Evolutionary conservation across 169 alveolate species (phyloP).

Genomic region (Eimeria zaria): DNA sequence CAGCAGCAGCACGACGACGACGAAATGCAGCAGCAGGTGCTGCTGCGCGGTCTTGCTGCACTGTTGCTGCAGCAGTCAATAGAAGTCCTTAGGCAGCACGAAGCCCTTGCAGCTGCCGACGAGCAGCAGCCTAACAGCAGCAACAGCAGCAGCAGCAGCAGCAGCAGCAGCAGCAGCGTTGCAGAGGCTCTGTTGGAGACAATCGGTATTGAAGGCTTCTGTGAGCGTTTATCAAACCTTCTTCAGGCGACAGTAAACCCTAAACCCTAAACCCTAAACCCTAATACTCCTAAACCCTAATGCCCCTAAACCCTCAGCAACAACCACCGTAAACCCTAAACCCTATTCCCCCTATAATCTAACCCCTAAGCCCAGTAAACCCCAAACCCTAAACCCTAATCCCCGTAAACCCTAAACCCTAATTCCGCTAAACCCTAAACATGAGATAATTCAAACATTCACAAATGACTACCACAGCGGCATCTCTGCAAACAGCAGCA

Average conservation of each 20-base stretch:
- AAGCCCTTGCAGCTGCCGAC: slow-evolving; percentile 11
- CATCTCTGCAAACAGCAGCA: neutral
- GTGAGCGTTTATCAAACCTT: neutral
- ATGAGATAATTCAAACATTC: neutral
- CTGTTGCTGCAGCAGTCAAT: slow-evolving; percentile 43
- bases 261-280: slow-evolving; percentile 32
- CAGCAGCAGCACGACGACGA: no score
- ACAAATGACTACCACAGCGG: neutral
- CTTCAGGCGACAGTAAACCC: slow-evolving; percentile 30
- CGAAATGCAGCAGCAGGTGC: slow-evolving; percentile 6
- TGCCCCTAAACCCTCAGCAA: neutral
- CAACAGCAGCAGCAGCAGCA: slow-evolving; percentile 16
- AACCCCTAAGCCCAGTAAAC: neutral
- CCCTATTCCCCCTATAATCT: neutral
- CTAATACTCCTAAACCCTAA: neutral
- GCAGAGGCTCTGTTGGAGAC: neutral
- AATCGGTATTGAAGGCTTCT: slow-evolving; percentile 29
- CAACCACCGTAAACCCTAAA: slow-evolving; percentile 3
- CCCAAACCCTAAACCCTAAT: neutral
- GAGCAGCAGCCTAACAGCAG: neutral
- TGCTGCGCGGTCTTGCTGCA: slow-evolving; percentile 36
- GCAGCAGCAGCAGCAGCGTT: slow-evolving; percentile 41
- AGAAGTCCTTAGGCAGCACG: slow-evolving; percentile 20
- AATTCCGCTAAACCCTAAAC: neutral
- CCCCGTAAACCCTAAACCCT: neutral